Conservation (phyloP, 2,329 filamentous ascomycete species). For the Pestalotiopsis sp. region DNA sequence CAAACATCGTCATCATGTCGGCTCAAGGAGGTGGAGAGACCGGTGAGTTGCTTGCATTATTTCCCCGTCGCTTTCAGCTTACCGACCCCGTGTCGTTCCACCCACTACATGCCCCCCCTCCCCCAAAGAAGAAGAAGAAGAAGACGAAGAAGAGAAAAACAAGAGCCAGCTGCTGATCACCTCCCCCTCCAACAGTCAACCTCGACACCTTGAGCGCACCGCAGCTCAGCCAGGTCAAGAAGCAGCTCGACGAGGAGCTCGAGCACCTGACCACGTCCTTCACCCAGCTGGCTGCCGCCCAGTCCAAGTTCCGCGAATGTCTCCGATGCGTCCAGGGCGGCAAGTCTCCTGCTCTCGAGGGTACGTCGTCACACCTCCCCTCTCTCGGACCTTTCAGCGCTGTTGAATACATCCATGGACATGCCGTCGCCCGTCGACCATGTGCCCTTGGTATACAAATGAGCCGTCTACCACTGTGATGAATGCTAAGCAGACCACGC, state of each 20-base stretch:
- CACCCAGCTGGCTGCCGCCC: conserved; percentile 84
- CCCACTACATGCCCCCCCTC: too few relatives aligned
- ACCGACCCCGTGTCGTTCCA: background rate
- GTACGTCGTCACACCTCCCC: conserved; percentile 20
- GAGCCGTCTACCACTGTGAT: background rate
- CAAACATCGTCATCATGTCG: conserved; percentile 4
- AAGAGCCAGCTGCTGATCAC: background rate
- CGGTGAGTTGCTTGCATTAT: background rate
- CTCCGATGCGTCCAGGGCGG: conserved; percentile 73
- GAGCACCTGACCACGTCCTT: conserved; percentile 92
- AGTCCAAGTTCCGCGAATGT: conserved; percentile 91
- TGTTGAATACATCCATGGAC: too few relatives aligned
- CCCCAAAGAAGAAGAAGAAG: too few relatives aligned
- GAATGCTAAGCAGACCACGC: background rate
- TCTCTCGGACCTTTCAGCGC: too few relatives aligned
- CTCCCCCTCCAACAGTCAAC: conserved; percentile 46
- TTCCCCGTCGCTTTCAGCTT: background rate
- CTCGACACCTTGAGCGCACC: conserved; percentile 78
- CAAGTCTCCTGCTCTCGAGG: conserved; percentile 39
- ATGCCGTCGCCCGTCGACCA: too few relatives aligned
- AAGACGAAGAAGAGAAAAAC: background rate
- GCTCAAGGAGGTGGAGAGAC: conserved; percentile 13
- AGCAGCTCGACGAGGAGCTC: conserved; percentile 94
- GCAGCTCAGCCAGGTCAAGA: conserved; percentile 90
- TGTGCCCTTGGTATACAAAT: too few relatives aligned